Base-by-base conservation (phyloP, 768 basidiomycete genomes). In the Lactarius sp. region DNA sequence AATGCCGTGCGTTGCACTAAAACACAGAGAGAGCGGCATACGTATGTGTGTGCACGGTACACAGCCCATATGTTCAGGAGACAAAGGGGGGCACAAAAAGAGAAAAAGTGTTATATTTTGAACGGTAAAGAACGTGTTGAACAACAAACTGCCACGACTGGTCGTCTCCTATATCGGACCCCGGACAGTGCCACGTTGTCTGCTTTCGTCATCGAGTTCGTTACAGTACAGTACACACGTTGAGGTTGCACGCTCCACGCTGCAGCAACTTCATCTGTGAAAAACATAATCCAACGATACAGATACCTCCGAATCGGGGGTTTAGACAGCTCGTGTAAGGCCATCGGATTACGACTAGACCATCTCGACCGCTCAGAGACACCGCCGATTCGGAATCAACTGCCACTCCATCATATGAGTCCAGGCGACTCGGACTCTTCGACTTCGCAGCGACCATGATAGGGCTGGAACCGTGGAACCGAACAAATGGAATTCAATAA, bases 51-150 rank as follows among this genome's bases (percentile, higher is more conserved):
- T 64, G 61, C 41, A 33, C 9, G 54, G 54, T 22, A 50, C 49
- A 51, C 52, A n/a, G 22, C 51, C 34, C 4, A 31, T 46, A 42
- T 20, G 22, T 59, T 53, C 7, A 52, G 59, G 41, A 44, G 59
- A 54, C 27, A 54, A 54, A 54, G 34, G 34, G 51, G 42, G 51
- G 18, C 27, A 59, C 57, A 47, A 59, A 53, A 41, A 31, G 7
- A 47, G 51, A 46, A 57, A 41, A 50, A 39, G 51, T 12, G 51
- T 31, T 47, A 44, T 63, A 63, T 63, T 51, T 63, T 46, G 33
- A 16, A 53, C 47, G 27, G 42, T 20, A 51, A 59, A 63, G 61
- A 58, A 52, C 56, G 56, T 56, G 56, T 57, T 52, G 56, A 44
- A 44, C 50, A 22, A 41, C 33, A 14, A 22, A 34, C 59, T 58